Percentiles rank a stretch among this genome's conserved stretches.
These are phyloP conservation scores for Heliocybe sulcata DNA, from an alignment of 1,284 basidiomycete species.

Conservation along the genomic window DNA sequence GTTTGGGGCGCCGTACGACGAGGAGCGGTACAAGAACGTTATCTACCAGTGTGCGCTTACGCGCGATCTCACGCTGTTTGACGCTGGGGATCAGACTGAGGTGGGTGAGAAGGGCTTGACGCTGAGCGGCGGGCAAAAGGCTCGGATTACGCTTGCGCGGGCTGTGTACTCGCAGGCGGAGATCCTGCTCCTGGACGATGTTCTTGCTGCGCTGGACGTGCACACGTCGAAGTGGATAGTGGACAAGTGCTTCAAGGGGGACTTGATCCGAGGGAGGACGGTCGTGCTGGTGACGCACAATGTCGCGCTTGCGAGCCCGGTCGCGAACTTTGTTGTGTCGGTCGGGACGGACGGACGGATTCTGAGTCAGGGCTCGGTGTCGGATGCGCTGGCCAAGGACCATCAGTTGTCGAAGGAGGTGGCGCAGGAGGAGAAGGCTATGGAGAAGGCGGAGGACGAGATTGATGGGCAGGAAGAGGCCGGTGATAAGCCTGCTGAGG, in stretches of 20 bases:
- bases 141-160: slow-evolving; percentile 67
- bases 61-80: slow-evolving; percentile 57
- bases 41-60: slow-evolving; percentile 58
- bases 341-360: slow-evolving; percentile 46
- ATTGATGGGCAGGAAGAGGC: slow-evolving; percentile 27
- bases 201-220: slow-evolving; percentile 51
- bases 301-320: slow-evolving; percentile 53
- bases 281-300: slow-evolving; percentile 77
- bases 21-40: slow-evolving; percentile 40
- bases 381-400: slow-evolving; percentile 34
- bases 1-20: slow-evolving; percentile 34
- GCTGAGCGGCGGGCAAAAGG: too few relatives aligned
- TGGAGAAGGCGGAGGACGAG: slow-evolving; percentile 32
- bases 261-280: slow-evolving; percentile 62
- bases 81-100: slow-evolving; percentile 70
- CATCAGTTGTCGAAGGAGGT: slow-evolving; percentile 30
- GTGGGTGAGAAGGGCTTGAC: slow-evolving; percentile 63
- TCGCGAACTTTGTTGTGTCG: slow-evolving; percentile 58
- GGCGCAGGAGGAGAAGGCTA: slow-evolving; percentile 29
- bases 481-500: slow-evolving; percentile 9
- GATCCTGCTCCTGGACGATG: slow-evolving; percentile 61
- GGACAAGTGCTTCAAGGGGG: slow-evolving; percentile 65
- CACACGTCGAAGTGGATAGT: slow-evolving; percentile 74
- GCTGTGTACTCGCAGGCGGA: slow-evolving; percentile 61
- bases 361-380: slow-evolving; percentile 37